Percentiles rank a stretch among this genome's conserved stretches.
Evolutionary conservation across 2,329 filamentous ascomycete genomes (phyloP).

Genomic region (Zasmidium angulare): DNA sequence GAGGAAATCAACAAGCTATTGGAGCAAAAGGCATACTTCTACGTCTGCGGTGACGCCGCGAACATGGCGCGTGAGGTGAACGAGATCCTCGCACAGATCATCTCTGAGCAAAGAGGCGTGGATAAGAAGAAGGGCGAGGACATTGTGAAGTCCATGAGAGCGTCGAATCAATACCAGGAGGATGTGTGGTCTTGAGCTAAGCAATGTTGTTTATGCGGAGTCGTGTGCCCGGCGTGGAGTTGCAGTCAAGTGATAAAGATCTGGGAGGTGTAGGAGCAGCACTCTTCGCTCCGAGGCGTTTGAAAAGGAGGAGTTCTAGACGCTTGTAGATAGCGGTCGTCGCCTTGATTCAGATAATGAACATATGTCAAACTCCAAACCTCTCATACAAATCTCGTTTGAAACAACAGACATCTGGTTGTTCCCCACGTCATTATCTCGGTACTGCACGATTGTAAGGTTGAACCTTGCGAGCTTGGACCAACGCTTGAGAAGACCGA

Average conservation of each 20-base stretch:
- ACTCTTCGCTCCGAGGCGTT: background rate
- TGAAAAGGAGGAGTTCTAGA: background rate
- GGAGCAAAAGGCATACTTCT: constrained; percentile 86
- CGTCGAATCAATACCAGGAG: constrained; percentile 93
- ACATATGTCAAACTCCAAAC: background rate
- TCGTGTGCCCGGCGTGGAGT: background rate
- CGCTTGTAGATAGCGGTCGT: constrained; percentile 3
- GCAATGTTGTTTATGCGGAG: background rate
- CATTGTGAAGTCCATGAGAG: constrained; percentile 94
- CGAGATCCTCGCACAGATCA: constrained; percentile 78
- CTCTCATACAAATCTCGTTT: background rate
- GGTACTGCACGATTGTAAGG: background rate
- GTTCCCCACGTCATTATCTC: background rate
- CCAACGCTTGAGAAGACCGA: constrained; percentile 4
- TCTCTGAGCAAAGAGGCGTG: constrained; percentile 78
- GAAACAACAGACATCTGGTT: too few relatives aligned
- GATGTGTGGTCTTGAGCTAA: constrained; percentile 63
- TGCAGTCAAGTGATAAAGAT: background rate
- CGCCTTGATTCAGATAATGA: background rate
- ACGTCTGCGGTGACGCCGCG: constrained; percentile 95
- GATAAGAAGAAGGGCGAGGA: constrained; percentile 88
- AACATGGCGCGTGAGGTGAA: constrained; percentile 65
- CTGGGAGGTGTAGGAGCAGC: background rate
- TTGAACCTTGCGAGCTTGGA: constrained; percentile 18
- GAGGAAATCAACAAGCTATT: constrained; percentile 85